Base-by-base conservation (phyloP, 345 rosid species). In the Eutrema japonicum region DNA sequence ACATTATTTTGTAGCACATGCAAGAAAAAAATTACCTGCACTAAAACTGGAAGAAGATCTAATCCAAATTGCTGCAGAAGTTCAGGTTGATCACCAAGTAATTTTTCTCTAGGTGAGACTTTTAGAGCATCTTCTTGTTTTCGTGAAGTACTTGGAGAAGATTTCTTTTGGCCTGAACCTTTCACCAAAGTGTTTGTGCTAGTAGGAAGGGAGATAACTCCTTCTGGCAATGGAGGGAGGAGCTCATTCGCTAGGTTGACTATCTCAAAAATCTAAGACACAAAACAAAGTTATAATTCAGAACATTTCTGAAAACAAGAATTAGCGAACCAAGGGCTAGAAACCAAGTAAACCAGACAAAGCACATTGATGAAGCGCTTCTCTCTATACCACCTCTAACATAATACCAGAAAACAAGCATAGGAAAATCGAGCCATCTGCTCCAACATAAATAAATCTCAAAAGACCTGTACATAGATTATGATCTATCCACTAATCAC, bases 181-280 rank as follows among this genome's bases (percentile, higher is more conserved):
- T 87, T 90, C 68, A 86, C 83, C 66, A 90, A 81, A 47, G 85
- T 49, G 80, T 82, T 89, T 40, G 93, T 72, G 78, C 88, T 85
- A 58, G 84, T 72, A 78, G 99, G 99, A 67, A 96, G 91, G 64
- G 98, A 74, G 45, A 96, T 89, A 36, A 90, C 83, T 73, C 99
- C 99, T 78, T 89, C 89, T 29, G 98, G 99, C 74, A 96, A 76
- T 7, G 91, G 96, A 43, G 99, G 99, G 40, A 96, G 98, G 80
- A 96, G 98, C 85, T 96, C 99, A 80, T 96, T 96, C 71, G 97
- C 97, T 40, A 96, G 83, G 82, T 89, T 92, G 82, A 96, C 99
- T 80, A 96, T 93, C 91, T 96, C 99, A 84, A 90, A 96, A 64
- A 96, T 89, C 99, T 96, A 70, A 60, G 38, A 56, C 67, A 52